Base-by-base conservation (phyloP, 768 basidiomycete species). In the Filobasidium floriforme region DNA sequence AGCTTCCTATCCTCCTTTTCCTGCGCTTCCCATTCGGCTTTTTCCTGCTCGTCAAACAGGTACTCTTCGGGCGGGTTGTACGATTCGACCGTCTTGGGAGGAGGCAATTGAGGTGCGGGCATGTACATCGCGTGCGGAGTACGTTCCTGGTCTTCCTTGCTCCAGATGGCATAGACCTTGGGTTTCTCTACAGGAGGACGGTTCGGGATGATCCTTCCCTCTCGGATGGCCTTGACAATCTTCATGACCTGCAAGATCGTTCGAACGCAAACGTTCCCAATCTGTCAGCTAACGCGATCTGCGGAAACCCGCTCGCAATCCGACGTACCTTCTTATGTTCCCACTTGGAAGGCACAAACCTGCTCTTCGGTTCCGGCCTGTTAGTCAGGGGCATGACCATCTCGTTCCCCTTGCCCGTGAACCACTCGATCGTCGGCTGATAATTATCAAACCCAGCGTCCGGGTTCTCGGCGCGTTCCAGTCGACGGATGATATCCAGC, bases 61-160 rank as follows among this genome's bases (percentile, higher is more conserved):
- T 98, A 97, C 80, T 99, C 96, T 73, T 87, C 90, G 7, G 96
- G 96, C 40, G 96, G 96, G 76, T 99, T 99, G 79, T 98, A 99
- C 0, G 94, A 98, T 80, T 98, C 93, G n/a, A 88, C 86, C 71
- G 97, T 89, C 14, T 87, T 89, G 1, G 96, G 96, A 1, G 96
- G 85, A 18, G 84, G 83, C 1, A 86, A 85, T 79, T 97, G 96
- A 0, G 96, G 96, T 12, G 96, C 93, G 40, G 93, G 89, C 68
- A 92, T 86, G 37, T 92, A 90, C 63, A 96, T 91, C 0, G 88
- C 82, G 70, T 89, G 87, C 2, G 88, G 83, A n/a, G 88, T 82
- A 19, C 79, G 76, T 12, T 85, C 82, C 24, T 72, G 67, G 68
- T 82, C 81, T 69, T 89, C 86, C 28, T 78, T 77, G 40, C 87